These are phyloP conservation scores for Eimeria praecox DNA, from an alignment of 169 alveolate species.

Conservation along the genomic window DNA sequence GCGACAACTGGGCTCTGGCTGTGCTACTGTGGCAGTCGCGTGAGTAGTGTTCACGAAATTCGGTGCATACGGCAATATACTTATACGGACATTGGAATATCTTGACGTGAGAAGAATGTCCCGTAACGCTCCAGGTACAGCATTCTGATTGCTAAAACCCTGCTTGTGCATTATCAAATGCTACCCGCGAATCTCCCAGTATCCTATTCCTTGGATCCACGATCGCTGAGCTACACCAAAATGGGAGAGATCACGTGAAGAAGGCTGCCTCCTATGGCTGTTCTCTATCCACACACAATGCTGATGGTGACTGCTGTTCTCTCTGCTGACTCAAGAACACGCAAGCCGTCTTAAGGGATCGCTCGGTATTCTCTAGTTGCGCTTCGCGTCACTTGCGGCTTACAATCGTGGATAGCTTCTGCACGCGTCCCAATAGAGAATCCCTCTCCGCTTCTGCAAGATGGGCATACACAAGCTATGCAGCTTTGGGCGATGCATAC, in stretches of 20 bases:
- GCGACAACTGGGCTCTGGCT: background rate
- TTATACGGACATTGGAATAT: background rate
- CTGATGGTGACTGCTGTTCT: background rate
- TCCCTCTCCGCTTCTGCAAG: slow-evolving; percentile 63
- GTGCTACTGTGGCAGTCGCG: too few relatives aligned
- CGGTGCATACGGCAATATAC: background rate
- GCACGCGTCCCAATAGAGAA: slow-evolving; percentile 43
- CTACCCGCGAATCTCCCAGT: background rate
- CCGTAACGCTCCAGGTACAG: background rate
- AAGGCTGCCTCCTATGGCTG: background rate
- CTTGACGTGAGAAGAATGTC: background rate
- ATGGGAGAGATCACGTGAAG: background rate
- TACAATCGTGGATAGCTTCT: slow-evolving; percentile 21
- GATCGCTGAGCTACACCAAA: background rate
- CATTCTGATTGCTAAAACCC: background rate
- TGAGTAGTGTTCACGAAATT: background rate
- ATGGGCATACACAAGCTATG: slow-evolving; percentile 6
- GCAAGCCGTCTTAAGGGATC: background rate
- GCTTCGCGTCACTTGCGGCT: slow-evolving; percentile 26
- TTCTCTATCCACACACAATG: background rate
- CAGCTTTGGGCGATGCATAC: background rate
- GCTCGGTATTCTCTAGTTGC: background rate
- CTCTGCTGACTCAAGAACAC: background rate
- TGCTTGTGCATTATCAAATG: background rate
- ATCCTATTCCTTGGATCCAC: background rate